These are phyloP conservation scores for Parasarocladium wereldwijsianum DNA, from an alignment of 2,329 filamentous ascomycete genomes.

Conservation along the genomic window DNA sequence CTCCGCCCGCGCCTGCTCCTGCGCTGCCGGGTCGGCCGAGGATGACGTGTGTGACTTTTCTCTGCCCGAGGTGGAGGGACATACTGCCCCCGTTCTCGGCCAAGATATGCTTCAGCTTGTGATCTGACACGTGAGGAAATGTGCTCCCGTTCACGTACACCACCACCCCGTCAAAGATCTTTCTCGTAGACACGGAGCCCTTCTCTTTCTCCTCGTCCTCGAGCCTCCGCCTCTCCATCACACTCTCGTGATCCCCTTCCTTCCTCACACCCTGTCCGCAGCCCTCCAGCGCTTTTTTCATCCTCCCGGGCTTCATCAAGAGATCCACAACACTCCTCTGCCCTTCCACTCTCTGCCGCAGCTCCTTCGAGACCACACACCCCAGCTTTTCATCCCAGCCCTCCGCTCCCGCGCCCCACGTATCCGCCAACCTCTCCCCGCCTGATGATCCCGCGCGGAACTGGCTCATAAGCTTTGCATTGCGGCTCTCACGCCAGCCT, in stretches of 20 bases:
- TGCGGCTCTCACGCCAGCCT: conserved; percentile 57
- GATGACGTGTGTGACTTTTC: conserved; percentile 74
- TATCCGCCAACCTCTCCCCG: conserved; percentile 46
- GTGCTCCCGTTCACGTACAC: conserved; percentile 86
- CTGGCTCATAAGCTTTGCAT: conserved; percentile 54
- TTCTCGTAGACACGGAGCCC: no score
- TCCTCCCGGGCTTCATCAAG: conserved; percentile 30
- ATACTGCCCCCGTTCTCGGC: conserved; percentile 58
- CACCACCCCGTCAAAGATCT: conserved; percentile 55
- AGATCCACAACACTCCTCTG: conserved; percentile 36
- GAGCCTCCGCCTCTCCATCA: conserved; percentile 10
- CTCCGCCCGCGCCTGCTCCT: conserved; percentile 50
- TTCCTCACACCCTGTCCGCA: conserved; percentile 15
- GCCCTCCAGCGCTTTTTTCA: conserved; percentile 14
- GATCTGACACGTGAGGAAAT: conserved; percentile 66
- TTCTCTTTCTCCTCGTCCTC: conserved; percentile 10
- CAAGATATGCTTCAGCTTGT: conserved; percentile 68
- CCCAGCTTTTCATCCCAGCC: conserved; percentile 32
- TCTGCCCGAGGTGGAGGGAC: conserved; percentile 55
- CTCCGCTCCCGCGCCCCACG: conserved; percentile 47
- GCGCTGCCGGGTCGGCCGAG: conserved; percentile 43
- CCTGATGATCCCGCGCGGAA: conserved; percentile 44
- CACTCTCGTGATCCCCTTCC: conserved; percentile 33
- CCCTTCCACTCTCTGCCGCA: conserved; percentile 19
- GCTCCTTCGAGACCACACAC: conserved; percentile 27